These are phyloP conservation scores for Xylogone sp. DNA, from an alignment of 2,329 filamentous ascomycete genomes.

Conservation along the genomic window DNA sequence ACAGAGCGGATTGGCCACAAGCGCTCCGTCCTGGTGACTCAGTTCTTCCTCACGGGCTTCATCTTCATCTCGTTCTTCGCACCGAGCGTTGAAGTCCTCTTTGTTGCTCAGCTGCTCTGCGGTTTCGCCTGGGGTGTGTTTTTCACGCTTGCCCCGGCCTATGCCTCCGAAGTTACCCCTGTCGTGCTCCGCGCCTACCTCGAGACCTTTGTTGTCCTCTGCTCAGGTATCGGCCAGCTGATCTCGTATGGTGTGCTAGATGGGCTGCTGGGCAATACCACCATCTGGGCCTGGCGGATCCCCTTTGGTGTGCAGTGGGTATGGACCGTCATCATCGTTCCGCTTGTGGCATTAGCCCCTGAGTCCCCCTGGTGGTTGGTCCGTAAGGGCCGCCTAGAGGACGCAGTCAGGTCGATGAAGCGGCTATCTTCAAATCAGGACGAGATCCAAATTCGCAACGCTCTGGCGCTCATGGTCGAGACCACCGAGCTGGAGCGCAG, in stretches of 20 bases:
- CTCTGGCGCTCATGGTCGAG: conserved; percentile 37
- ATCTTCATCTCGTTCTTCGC: conserved; percentile 48
- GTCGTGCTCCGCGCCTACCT: conserved; percentile 46
- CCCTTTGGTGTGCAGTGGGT: conserved; percentile 46
- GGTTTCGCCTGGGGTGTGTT: conserved; percentile 46
- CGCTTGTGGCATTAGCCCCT: conserved; percentile 34
- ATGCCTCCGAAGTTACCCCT: conserved; percentile 43
- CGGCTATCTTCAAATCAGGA: not conserved
- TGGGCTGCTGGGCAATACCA: conserved; percentile 33
- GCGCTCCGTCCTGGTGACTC: conserved; percentile 40
- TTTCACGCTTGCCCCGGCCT: conserved; percentile 32
- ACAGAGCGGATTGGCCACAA: conserved; percentile 40
- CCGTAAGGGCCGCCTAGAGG: conserved; percentile 35
- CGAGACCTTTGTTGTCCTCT: conserved; percentile 47
- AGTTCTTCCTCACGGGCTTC: conserved; percentile 37
- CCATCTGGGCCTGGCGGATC: conserved; percentile 45
- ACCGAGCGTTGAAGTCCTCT: conserved; percentile 38
- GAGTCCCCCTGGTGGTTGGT: conserved; percentile 47
- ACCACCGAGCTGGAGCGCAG: conserved; percentile 38
- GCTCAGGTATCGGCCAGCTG: conserved; percentile 43
- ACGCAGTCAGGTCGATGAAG: conserved; percentile 31
- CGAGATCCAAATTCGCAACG: not conserved
- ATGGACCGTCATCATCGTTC: conserved; percentile 42
- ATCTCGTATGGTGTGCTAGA: conserved; percentile 42
- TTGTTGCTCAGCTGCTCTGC: conserved; percentile 43